These are phyloP conservation scores for Coprinellus micaceus DNA, from an alignment of 768 basidiomycete genomes.

Conservation along the genomic window DNA sequence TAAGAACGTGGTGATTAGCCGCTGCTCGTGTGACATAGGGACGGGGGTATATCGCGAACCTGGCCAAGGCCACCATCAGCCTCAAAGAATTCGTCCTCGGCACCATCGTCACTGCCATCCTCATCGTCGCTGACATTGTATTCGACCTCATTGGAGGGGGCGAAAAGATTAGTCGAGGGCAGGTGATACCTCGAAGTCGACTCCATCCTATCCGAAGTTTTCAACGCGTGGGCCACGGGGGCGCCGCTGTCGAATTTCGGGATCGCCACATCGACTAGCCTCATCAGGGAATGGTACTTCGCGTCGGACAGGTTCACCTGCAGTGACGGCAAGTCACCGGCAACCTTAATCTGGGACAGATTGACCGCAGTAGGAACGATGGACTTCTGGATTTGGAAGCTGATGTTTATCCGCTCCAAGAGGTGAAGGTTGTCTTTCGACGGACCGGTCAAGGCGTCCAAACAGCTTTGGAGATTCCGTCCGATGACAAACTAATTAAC, in stretches of 20 bases:
- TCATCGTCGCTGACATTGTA: constrained; percentile 67
- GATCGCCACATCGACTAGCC: constrained; percentile 85
- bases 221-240: constrained; percentile 12
- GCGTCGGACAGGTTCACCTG: constrained; percentile 88
- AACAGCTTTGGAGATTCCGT: constrained; percentile 74
- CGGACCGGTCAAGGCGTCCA: constrained; percentile 66
- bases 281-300: constrained; percentile 91
- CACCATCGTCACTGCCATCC: constrained; percentile 39
- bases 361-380: constrained; percentile 82
- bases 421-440: constrained; percentile 69
- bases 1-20: not conserved
- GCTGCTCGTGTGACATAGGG: not conserved
- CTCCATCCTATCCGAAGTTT: constrained; percentile 18
- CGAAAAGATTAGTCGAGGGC: constrained; percentile 46
- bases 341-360: constrained; percentile 84
- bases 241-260: constrained; percentile 68
- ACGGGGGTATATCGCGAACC: constrained; percentile 33
- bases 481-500: constrained; percentile 79
- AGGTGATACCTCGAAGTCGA: constrained; percentile 42
- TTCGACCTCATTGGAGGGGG: constrained; percentile 44
- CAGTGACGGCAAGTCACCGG: constrained; percentile 82
- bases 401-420: constrained; percentile 87
- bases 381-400: constrained; percentile 86
- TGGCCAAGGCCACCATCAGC: constrained; percentile 58
- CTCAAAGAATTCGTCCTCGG: constrained; percentile 63